Evolutionary conservation across 306 rosid species (phyloP).

Genomic region (Trifolium repens): DNA sequence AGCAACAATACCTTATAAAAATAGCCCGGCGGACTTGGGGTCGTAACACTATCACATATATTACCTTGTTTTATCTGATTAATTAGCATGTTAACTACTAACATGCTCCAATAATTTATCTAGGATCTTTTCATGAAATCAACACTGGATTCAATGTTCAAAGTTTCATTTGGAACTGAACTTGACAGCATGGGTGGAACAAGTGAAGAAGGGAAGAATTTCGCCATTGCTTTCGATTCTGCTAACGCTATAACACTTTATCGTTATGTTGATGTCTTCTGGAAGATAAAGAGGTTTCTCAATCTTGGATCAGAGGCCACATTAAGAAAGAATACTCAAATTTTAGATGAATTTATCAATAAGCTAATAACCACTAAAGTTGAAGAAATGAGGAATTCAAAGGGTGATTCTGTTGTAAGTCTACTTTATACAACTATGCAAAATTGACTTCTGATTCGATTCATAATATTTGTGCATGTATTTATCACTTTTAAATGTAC

Average conservation of each 20-base stretch:
- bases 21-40: background rate
- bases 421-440: background rate
- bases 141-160: slow-evolving; percentile 70
- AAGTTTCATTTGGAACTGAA: slow-evolving; percentile 80
- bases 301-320: slow-evolving; percentile 72
- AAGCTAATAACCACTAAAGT: too few species aligned
- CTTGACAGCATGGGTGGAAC: slow-evolving; percentile 84
- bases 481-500: background rate
- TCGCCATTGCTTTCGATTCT: slow-evolving; percentile 65
- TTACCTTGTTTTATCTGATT: slow-evolving; percentile 27
- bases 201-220: slow-evolving; percentile 68
- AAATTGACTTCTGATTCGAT: slow-evolving; percentile 25
- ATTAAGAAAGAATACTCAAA: slow-evolving; percentile 47
- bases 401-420: slow-evolving; percentile 56
- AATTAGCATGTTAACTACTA: background rate
- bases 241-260: slow-evolving; percentile 60
- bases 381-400: slow-evolving; percentile 52
- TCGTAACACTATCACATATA: background rate
- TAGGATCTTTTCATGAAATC: slow-evolving; percentile 72
- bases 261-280: slow-evolving; percentile 73
- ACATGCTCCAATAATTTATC: slow-evolving; percentile 15
- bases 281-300: slow-evolving; percentile 74
- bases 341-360: slow-evolving; percentile 55
- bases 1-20: background rate
- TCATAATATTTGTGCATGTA: background rate